phyloP scores from a whole-genome alignment of 305 asterid genomes.

The Fraxinus xanthoxyloides region DNA sequence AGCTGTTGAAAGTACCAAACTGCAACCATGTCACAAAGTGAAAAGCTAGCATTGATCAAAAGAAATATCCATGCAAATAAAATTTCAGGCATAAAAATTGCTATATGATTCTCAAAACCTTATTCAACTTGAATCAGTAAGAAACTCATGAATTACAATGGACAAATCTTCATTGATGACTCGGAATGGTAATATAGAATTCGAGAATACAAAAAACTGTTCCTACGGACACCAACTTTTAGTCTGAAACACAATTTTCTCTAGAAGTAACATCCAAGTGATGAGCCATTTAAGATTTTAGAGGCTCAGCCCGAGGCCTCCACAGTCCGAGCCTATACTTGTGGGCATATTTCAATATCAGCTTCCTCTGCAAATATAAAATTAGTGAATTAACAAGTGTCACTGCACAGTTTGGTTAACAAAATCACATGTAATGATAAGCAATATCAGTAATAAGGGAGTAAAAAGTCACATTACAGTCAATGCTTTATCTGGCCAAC shows the following conservation, averaged over 20 bases:
- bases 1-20: neutral
- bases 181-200: neutral
- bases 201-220: neutral
- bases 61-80: neutral
- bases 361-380: neutral
- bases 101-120: neutral
- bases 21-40: neutral
- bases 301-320: neutral
- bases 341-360: conserved; percentile 4
- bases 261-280: neutral
- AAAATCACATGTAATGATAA: neutral
- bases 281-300: neutral
- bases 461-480: neutral
- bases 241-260: neutral
- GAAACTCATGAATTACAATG: neutral
- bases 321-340: neutral
- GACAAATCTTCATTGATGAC: neutral
- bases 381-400: neutral
- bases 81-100: neutral
- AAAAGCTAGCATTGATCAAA: neutral
- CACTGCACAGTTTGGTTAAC: neutral
- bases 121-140: neutral
- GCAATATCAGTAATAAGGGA: neutral
- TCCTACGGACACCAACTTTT: neutral
- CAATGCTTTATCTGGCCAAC: neutral